phyloP scores from a whole-genome alignment of 495 filamentous ascomycete species.

The Hypomontagnella submonticulosa region DNA sequence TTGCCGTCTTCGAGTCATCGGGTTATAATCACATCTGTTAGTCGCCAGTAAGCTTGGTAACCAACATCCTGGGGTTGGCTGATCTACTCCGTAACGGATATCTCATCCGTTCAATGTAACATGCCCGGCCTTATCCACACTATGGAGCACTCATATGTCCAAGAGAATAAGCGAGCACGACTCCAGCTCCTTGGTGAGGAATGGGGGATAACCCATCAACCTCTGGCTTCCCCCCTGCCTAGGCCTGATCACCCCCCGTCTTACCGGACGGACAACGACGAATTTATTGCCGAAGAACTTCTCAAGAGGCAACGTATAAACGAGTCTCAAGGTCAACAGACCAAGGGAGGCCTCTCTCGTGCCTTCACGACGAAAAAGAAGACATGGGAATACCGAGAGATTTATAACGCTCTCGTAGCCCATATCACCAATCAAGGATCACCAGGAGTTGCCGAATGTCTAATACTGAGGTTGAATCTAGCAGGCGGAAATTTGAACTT shows the following conservation, averaged over 20 bases:
- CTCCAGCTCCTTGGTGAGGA: constrained; percentile 53
- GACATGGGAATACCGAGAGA: constrained; percentile 58
- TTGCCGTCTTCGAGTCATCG: background rate
- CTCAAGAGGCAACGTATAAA: constrained; percentile 53
- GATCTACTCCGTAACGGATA: constrained; percentile 6
- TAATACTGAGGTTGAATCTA: constrained; percentile 55
- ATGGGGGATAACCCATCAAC: constrained; percentile 48
- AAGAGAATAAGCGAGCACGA: constrained; percentile 48
- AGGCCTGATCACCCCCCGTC: constrained; percentile 44
- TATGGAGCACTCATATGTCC: constrained; percentile 39
- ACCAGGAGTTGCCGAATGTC: constrained; percentile 58
- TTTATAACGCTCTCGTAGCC: constrained; percentile 56
- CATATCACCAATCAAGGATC: constrained; percentile 56
- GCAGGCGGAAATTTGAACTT: constrained; percentile 58
- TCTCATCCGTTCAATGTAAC: constrained; percentile 11
- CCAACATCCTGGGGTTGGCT: background rate
- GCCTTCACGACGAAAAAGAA: constrained; percentile 59
- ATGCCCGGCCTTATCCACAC: constrained; percentile 25
- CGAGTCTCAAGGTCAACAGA: constrained; percentile 45
- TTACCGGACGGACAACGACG: constrained; percentile 53
- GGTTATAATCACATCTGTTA: background rate
- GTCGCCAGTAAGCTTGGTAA: constrained; percentile 6
- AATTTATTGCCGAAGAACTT: constrained; percentile 56
- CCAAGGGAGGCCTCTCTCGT: constrained; percentile 53
- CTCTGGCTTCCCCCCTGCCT: constrained; percentile 32